These are phyloP conservation scores for Sporothrix mexicana DNA, from an alignment of 2,329 filamentous ascomycete species.

Conservation along the genomic window DNA sequence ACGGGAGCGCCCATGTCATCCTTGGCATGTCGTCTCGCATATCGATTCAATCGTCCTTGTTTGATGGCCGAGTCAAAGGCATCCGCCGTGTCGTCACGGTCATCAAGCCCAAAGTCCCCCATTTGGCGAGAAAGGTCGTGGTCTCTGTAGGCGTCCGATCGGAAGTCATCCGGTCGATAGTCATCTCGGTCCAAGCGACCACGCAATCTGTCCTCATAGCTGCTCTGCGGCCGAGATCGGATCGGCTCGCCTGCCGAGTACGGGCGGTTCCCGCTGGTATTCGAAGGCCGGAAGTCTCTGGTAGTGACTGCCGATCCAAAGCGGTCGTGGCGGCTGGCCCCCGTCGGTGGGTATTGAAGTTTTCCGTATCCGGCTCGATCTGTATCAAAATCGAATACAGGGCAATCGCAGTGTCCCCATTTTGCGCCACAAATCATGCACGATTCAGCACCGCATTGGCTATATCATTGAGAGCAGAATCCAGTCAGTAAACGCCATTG, in stretches of 20 bases:
- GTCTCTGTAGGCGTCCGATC: conserved; percentile 37
- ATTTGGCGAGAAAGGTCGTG: conserved; percentile 49
- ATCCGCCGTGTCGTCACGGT: conserved; percentile 39
- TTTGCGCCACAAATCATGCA: conserved; percentile 83
- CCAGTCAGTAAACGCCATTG: not conserved
- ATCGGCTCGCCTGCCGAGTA: conserved; percentile 25
- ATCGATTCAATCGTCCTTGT: not conserved
- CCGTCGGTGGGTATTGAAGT: conserved; percentile 44
- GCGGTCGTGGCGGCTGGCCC: conserved; percentile 46
- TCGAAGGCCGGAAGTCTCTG: conserved; percentile 42
- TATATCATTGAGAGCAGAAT: conserved; percentile 36
- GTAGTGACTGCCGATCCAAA: conserved; percentile 44
- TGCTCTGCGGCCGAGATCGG: conserved; percentile 44
- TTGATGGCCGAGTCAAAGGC: not conserved
- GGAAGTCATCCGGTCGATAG: conserved; percentile 38
- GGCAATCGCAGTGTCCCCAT: conserved; percentile 85
- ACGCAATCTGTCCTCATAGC: conserved; percentile 57
- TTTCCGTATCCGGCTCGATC: conserved; percentile 59
- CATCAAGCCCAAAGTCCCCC: conserved; percentile 47
- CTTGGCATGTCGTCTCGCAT: conserved; percentile 44
- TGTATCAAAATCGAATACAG: conserved; percentile 73
- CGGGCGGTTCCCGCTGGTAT: conserved; percentile 34
- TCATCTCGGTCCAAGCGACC: conserved; percentile 42
- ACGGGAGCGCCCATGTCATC: conserved; percentile 25
- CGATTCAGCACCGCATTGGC: conserved; percentile 81